A percentile compares a stretch with the other conserved stretches of the same genome.
These are phyloP conservation scores for Ceriops decandra DNA, from an alignment of 345 rosid species.

Conservation along the genomic window DNA sequence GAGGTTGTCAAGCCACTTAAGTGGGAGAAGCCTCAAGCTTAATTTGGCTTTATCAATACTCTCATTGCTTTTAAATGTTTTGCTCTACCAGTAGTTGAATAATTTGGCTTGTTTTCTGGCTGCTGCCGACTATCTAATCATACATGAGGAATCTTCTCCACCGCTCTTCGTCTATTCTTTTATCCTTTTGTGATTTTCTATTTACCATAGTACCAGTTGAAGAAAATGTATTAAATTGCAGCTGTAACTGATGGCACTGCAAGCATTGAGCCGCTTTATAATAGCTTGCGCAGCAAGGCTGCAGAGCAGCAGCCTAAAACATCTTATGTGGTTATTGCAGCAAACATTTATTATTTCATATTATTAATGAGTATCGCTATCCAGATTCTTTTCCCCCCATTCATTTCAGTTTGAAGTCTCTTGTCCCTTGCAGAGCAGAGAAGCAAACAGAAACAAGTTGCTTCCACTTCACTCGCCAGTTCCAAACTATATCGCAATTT, in stretches of 20 bases:
- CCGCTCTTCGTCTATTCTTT: too few species aligned
- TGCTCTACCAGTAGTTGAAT: conserved; percentile 17
- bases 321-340: background rate
- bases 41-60: conserved; percentile 11
- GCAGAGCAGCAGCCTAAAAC: conserved; percentile 11
- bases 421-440: too few species aligned
- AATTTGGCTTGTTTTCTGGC: conserved; percentile 24
- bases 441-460: too few species aligned
- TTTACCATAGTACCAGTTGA: background rate
- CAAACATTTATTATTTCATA: background rate
- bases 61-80: conserved; percentile 1
- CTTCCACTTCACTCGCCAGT: too few species aligned
- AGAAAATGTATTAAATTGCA: conserved; percentile 25
- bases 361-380: too few species aligned
- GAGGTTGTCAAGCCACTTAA: conserved; percentile 49
- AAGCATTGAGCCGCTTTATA: conserved; percentile 4
- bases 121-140: conserved; percentile 18
- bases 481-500: too few species aligned
- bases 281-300: background rate
- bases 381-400: too few species aligned
- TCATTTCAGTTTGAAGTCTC: too few species aligned
- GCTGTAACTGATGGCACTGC: conserved; percentile 19
- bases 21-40: conserved; percentile 35
- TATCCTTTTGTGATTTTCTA: background rate
- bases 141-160: conserved; percentile 19